Evolutionary conservation across 2,329 filamentous ascomycete genomes (phyloP), one percentile per base, ranked within the genome.

Genomic region (Sporothrix humicola): DNA sequence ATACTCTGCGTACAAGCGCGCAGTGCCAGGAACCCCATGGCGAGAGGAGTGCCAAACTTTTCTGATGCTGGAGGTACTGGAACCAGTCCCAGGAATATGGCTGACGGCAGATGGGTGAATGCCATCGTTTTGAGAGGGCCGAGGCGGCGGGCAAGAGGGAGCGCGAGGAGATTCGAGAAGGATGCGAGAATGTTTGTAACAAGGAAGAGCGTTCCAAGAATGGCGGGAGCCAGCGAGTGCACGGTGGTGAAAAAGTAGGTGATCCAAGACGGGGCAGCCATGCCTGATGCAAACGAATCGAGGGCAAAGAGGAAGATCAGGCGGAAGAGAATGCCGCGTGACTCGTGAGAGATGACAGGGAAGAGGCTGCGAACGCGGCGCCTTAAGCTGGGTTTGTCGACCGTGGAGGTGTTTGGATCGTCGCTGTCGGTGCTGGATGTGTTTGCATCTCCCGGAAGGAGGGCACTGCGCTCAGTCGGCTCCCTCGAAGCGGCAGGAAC

Each of bases 71-170:
- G 66, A 7, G 74, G 71, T 1, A 78, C 23, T 1, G 78, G 77
- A 26, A 93, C 88, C 23, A 93, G 80, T 15, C 87, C 83, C 1
- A 93, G 85, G 76, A 90, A 90, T 37, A 93, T 81, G 8, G 91
- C 85, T 0, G 90, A 92, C 0, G 92, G 92, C 0, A 93, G 83
- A 77, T 93, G 91, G 0, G 91, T 93, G 78, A 92, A 92, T 9
- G 92, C 90, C 91, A 93, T 93, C 1, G 91, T 93, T 84, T 89
- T 78, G 76, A 77, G 76, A 77, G 4, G 77, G 6, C 88, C 88
- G 52, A 89, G 81, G 5, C 87, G 82, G 42, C 86, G 86, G 6
- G 88, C 85, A 1, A 90, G 81, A 4, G 87, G 85, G 5, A 86
- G 85, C 0, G 88, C 87, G 0, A 86, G 81, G 13, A 90, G 80